Conservation (phyloP, 345 rosid genomes). For the Syzygium oleosum region DNA sequence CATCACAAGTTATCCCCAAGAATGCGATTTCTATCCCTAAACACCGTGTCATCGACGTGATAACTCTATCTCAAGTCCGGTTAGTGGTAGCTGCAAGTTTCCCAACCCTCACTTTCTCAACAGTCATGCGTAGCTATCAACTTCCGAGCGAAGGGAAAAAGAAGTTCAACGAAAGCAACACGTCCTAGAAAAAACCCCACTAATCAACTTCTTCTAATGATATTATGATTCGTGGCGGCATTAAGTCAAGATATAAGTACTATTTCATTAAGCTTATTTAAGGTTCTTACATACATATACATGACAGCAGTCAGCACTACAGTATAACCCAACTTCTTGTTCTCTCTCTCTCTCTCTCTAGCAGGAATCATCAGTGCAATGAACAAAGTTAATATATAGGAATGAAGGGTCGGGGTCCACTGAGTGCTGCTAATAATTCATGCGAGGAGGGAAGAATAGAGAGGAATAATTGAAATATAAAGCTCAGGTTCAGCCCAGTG, state of each 20-base stretch:
- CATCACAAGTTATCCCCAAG: too few species aligned
- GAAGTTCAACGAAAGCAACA: background rate
- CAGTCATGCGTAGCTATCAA: background rate
- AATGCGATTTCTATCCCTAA: background rate
- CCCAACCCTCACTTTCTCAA: background rate
- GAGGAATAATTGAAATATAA: background rate
- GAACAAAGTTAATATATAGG: background rate
- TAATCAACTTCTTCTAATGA: background rate
- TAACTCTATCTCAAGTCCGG: background rate
- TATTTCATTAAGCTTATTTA: background rate
- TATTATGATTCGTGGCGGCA: background rate
- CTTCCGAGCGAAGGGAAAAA: background rate
- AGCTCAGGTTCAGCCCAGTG: background rate
- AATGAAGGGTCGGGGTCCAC: background rate
- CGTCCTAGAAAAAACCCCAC: background rate
- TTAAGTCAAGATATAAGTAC: background rate
- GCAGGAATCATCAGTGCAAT: background rate
- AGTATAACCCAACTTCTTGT: background rate
- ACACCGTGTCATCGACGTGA: background rate
- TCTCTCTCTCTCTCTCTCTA: background rate
- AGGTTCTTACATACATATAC: background rate
- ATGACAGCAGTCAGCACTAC: background rate
- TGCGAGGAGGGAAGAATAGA: background rate
- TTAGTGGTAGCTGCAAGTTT: background rate
- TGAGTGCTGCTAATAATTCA: background rate